Percentiles rank a stretch among this genome's conserved stretches.
Evolutionary conservation across 768 basidiomycete species (phyloP).

Genomic region (Boletus sensibilis): DNA sequence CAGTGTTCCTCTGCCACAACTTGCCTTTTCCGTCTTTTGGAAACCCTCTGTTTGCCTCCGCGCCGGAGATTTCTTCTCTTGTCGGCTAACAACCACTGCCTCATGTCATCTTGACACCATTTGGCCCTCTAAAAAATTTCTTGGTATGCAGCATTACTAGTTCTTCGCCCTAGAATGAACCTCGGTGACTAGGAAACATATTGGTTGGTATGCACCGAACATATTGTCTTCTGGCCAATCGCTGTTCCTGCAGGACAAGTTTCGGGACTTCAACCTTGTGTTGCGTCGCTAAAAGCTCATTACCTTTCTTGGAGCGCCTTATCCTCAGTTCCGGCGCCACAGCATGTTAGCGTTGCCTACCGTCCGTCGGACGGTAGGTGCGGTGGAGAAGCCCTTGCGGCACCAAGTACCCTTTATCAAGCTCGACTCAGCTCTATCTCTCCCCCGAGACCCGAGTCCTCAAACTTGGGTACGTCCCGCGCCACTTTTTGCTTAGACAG

Average conservation of each 20-base stretch:
- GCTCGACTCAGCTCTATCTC: neutral
- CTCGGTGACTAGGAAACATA: neutral
- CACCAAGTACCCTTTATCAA: slow-evolving; percentile 9
- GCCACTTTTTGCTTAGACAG: neutral
- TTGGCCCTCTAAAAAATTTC: slow-evolving; percentile 9
- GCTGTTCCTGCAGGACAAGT: slow-evolving; percentile 12
- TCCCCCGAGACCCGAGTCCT: neutral
- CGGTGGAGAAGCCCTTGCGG: neutral
- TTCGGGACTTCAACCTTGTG: slow-evolving; percentile 25
- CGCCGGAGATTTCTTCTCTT: slow-evolving; percentile 12
- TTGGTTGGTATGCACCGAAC: neutral
- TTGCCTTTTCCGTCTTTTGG: slow-evolving; percentile 12
- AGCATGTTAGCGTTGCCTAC: neutral
- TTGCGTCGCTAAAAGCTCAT: slow-evolving; percentile 11
- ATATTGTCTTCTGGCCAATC: neutral
- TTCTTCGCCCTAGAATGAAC: slow-evolving; percentile 1
- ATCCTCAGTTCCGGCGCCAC: slow-evolving; percentile 4
- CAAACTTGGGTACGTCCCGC: neutral
- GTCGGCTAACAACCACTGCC: slow-evolving; percentile 23
- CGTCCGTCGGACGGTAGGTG: neutral
- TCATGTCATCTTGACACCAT: slow-evolving; percentile 10
- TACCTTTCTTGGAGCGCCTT: slow-evolving; percentile 18
- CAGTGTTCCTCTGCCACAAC: slow-evolving; percentile 4
- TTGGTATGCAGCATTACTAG: slow-evolving; percentile 8
- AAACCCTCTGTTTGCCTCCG: slow-evolving; percentile 20